Conservation (phyloP, 495 filamentous ascomycete species). For the Penicillium flavigenum region DNA sequence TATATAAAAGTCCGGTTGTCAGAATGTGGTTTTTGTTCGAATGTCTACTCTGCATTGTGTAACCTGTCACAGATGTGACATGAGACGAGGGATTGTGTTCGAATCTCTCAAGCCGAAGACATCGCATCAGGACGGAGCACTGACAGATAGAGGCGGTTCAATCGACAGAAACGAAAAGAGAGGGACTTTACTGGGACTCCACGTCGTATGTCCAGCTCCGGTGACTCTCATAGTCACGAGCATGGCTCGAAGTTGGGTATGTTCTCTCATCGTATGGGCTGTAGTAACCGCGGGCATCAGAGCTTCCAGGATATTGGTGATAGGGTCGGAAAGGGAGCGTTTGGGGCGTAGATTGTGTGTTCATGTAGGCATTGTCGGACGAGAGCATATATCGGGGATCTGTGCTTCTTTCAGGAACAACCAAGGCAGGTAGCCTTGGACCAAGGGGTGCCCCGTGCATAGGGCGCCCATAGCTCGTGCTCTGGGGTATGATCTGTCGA, state of each 20-base stretch:
- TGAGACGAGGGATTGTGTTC: background rate
- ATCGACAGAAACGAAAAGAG: conserved; percentile 21
- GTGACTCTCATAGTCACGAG: conserved; percentile 31
- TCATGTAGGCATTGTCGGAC: conserved; percentile 24
- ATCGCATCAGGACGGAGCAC: conserved; percentile 20
- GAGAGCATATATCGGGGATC: conserved; percentile 32
- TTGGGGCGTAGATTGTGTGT: conserved; percentile 24
- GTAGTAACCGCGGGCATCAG: conserved; percentile 22
- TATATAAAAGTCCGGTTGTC: conserved; percentile 18
- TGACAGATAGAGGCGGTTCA: conserved; percentile 21
- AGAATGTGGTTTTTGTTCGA: background rate
- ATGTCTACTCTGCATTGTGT: conserved; percentile 3
- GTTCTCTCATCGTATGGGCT: conserved; percentile 28
- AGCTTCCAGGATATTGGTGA: conserved; percentile 11
- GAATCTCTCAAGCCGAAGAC: conserved; percentile 2
- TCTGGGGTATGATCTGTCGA: conserved; percentile 19
- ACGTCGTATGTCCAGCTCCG: conserved; percentile 33
- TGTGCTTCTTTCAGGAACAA: conserved; percentile 18
- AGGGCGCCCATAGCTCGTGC: conserved; percentile 25
- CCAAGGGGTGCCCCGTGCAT: conserved; percentile 14
- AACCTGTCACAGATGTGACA: conserved; percentile 10
- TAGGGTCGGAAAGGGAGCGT: conserved; percentile 23
- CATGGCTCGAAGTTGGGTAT: conserved; percentile 23
- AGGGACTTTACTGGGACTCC: conserved; percentile 44
- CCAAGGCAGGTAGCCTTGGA: conserved; percentile 22